Base-by-base conservation (phyloP, 805 yeast species). In the Candida glaebosa region DNA sequence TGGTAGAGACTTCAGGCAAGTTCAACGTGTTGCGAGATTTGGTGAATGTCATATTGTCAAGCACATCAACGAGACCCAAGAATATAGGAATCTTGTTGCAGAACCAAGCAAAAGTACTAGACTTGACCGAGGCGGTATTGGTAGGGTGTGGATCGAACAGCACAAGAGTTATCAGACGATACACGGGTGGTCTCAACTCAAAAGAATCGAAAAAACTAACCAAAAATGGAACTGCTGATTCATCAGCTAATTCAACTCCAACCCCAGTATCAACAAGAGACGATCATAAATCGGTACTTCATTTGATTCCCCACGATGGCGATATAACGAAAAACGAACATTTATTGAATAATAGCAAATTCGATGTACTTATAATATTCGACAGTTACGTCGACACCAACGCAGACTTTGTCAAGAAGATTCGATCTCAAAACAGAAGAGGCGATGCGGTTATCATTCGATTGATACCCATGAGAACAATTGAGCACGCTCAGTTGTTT, bases 1-100 rank as follows among this genome's bases (percentile, higher is more conserved):
- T 88, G 37, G 81, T 82, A 3, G 87, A 84, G 35, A 82, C 91
- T 1, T 81, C 89, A 59, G 96, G 96, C 14, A 91, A 90, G 59
- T 89, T 91, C 61, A 72, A 75, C 44, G 86, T 83, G 2, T 61
- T 91, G 46, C 73, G 71, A 40, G 84, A 82, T 54, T 58, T 91
- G 37, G 57, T 88, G 17, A 72, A 76, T 22, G 73, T 85, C 17
- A 68, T 71, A 20, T 50, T 41, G 20, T 60, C 63, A 37, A 56
- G 54, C 15, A 37, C 49, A 33, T 43, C 72, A 62, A 31, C 37
- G 4, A 37, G 41, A 14, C 48, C 58, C 17, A 68, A 82, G 33
- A 71, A 82, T 44, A 65, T 90, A 2, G 96, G 82, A 0, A 65
- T 91, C 2, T 77, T 89, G 1, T 80, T 89, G 44, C 72, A 83